Conservation (phyloP, 352 stramenopile species). For the Phytophthora lateralis region DNA sequence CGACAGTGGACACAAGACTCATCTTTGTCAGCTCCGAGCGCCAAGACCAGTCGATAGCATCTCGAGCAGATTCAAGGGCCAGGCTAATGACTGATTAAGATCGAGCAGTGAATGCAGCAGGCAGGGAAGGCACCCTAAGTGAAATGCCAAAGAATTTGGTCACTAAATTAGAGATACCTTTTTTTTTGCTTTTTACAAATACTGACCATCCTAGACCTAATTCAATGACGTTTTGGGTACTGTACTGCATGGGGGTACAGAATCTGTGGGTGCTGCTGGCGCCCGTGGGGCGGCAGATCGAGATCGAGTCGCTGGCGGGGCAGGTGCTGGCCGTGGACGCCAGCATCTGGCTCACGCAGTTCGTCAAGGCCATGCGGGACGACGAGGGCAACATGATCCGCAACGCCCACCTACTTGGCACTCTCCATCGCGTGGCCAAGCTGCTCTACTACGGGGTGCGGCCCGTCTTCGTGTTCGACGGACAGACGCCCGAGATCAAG, state of each 20-base stretch:
- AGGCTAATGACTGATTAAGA: not conserved
- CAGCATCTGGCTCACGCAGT: constrained; percentile 99
- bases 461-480: constrained; percentile 99
- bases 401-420: constrained; percentile 96
- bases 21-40: constrained; percentile 20
- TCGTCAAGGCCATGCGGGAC: constrained; percentile 98
- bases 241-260: constrained; percentile 95
- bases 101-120: too few relatives aligned
- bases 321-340: constrained; percentile 98
- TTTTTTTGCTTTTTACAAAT: too few relatives aligned
- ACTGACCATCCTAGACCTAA: too few relatives aligned
- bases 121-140: too few relatives aligned
- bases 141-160: too few relatives aligned
- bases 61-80: constrained; percentile 7
- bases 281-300: constrained; percentile 95
- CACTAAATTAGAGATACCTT: not conserved
- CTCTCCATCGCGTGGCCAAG: constrained; percentile 93
- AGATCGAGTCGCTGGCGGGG: constrained; percentile 97
- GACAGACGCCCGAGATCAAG: constrained; percentile 97
- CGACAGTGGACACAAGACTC: constrained; percentile 13
- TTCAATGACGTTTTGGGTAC: too few relatives aligned
- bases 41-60: not conserved
- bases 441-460: constrained; percentile 96
- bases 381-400: constrained; percentile 94
- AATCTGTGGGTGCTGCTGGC: constrained; percentile 98